Evolutionary conservation across 1,139 yeast genomes (phyloP).

Genomic region (Blastobotrys illinoisensis): DNA sequence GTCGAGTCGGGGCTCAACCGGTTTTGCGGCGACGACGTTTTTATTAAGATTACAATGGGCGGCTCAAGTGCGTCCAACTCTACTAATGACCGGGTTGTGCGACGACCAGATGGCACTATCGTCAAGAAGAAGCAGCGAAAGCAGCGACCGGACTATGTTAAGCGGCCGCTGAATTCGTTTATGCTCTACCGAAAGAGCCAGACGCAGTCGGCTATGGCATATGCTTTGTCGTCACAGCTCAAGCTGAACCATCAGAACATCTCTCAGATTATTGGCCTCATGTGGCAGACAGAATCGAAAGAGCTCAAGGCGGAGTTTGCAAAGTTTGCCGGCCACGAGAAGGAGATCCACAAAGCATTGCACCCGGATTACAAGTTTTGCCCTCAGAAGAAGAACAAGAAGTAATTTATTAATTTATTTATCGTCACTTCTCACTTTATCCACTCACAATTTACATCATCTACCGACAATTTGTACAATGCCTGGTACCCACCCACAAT

Average conservation of each 20-base stretch:
- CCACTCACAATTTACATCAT: not conserved
- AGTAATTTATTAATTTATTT: constrained; percentile 2
- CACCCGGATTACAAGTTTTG: constrained; percentile 44
- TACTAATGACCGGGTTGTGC: constrained; percentile 15
- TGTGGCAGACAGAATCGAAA: constrained; percentile 43
- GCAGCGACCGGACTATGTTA: constrained; percentile 31
- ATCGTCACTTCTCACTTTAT: not conserved
- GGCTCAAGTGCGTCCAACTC: constrained; percentile 17
- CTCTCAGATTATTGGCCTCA: constrained; percentile 41
- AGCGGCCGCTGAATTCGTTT: constrained; percentile 47
- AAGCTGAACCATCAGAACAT: constrained; percentile 39
- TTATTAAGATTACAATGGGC: constrained; percentile 28
- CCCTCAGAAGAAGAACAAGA: constrained; percentile 34
- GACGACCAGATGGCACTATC: constrained; percentile 11
- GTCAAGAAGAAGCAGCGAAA: constrained; percentile 23
- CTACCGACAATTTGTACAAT: too few species aligned
- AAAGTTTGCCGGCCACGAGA: constrained; percentile 38
- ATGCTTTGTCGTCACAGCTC: constrained; percentile 36
- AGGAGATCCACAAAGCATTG: constrained; percentile 38
- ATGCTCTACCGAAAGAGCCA: constrained; percentile 45
- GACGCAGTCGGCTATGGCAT: constrained; percentile 40
- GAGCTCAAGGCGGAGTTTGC: constrained; percentile 38
- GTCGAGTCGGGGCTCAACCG: constrained; percentile 25
- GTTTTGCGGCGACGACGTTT: constrained; percentile 27
- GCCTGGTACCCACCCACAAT: too few species aligned